Evolutionary conservation across 116 monocot species (phyloP), one percentile per base, ranked within the genome.

Genomic region (Thalassia testudinum): DNA sequence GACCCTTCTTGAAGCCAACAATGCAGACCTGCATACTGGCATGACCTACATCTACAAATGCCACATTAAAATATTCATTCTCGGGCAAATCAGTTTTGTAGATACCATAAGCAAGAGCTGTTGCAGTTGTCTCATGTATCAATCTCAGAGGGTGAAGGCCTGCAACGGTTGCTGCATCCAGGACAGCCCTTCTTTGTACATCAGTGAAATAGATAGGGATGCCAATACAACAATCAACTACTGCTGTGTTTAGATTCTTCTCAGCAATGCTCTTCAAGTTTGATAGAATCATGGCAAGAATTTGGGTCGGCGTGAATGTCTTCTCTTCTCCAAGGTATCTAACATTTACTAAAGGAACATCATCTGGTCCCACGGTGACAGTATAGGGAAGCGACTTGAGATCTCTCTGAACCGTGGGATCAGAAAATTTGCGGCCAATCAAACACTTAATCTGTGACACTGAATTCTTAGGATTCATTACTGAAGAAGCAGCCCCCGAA

Each of bases 21-120:
- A 91, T 79, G 64, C 82, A 82, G 20, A 91, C 91, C 74, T 91
- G 91, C 91, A 91, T 85, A 53, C 82, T 85, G 0, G 91, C 69
- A 62, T 91, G 82, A 0, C 91, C 91, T 12, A 91, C 69, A 62
- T 91, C 91, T 52, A 91, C 73, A 68, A 91, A 85, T 6, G 79
- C 91, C 5, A 91, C 78, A 62, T 85, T 91, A 1, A 74, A 14
- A 54, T 66, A 73, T 14, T 81, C 81, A 34, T 70, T 81, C 62
- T 85, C 90, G 0, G 78, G 77, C 51, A 91, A 66, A 49, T 91
- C 85, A 0, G 90, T 91, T 57, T 91, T 91, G 37, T 91, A 91
- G 17, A 91, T 85, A 28, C 85, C 91, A 66, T 85, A 91, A 26
- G 67, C 91, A 57, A 85, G 55, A 22, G 91, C 85, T 3, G 91